phyloP scores from a whole-genome alignment of 345 rosid species.

The Hibiscus mutabilis region DNA sequence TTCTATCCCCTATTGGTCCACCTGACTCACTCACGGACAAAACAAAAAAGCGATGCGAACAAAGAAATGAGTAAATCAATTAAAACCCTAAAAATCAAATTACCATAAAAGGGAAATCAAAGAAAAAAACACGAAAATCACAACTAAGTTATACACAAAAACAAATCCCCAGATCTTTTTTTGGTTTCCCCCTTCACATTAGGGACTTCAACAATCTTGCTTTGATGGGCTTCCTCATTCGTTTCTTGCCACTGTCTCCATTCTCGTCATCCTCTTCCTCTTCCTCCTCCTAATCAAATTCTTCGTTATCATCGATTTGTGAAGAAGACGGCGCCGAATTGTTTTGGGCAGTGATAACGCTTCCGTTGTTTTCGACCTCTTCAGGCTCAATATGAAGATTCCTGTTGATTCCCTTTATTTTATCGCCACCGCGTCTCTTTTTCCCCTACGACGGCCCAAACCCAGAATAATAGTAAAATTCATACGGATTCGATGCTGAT shows the following conservation, averaged over 20 bases:
- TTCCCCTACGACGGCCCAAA: conserved; percentile 86
- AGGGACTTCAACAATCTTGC: conserved; percentile 92
- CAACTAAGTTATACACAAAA: not conserved
- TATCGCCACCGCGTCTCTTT: conserved; percentile 29
- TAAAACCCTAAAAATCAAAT: conserved; percentile 10
- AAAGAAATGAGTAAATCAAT: not conserved
- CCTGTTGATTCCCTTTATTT: not conserved
- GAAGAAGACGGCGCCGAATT: conserved; percentile 26
- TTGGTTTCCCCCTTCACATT: conserved; percentile 35
- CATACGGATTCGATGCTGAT: conserved; percentile 40
- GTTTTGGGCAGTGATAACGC: not conserved
- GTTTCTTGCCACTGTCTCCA: conserved; percentile 33
- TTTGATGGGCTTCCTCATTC: conserved; percentile 77
- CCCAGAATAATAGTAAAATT: conserved; percentile 89
- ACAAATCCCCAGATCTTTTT: not conserved
- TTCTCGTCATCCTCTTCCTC: conserved; percentile 12
- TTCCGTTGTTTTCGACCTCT: conserved; percentile 2
- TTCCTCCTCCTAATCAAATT: conserved; percentile 34
- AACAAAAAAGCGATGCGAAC: not conserved
- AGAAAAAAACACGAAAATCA: not conserved
- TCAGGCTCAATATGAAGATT: not conserved
- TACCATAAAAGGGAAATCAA: too few relatives aligned
- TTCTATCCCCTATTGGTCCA: conserved; percentile 11
- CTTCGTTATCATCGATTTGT: conserved; percentile 20
- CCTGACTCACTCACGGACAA: conserved; percentile 18